Conservation (phyloP, 768 basidiomycete genomes). For the Russula abietina region DNA sequence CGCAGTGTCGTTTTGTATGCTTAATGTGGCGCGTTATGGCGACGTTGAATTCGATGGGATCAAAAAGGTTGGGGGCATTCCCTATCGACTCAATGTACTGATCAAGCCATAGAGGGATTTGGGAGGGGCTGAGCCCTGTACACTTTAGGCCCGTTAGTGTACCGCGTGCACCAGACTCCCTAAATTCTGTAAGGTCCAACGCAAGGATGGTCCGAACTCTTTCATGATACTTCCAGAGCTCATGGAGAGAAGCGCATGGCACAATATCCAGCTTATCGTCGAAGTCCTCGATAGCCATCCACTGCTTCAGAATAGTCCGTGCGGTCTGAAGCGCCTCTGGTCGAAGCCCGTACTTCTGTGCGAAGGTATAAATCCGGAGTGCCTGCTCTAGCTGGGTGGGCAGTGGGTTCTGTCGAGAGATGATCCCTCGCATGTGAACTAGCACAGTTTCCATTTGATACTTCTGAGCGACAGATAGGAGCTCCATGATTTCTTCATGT, state of each 20-base stretch:
- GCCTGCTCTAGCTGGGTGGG: not conserved
- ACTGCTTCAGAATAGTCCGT: not conserved
- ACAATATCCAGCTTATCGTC: not conserved
- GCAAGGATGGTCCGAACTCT: not conserved
- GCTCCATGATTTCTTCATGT: too few relatives aligned
- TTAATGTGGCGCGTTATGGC: too few relatives aligned
- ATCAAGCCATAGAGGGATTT: not conserved
- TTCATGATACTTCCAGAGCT: slow-evolving; percentile 9
- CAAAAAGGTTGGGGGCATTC: too few relatives aligned
- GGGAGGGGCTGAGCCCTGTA: not conserved
- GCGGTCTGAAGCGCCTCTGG: too few relatives aligned
- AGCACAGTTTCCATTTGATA: too few relatives aligned
- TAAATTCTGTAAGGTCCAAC: not conserved
- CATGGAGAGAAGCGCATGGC: not conserved
- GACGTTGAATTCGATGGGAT: too few relatives aligned
- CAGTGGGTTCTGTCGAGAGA: not conserved
- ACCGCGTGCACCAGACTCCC: too few relatives aligned
- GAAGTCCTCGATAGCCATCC: not conserved
- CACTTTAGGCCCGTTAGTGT: not conserved
- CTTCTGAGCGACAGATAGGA: too few relatives aligned
- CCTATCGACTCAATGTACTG: slow-evolving; percentile 1
- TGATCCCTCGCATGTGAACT: not conserved
- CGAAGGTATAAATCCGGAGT: not conserved
- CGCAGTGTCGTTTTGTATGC: too few relatives aligned
- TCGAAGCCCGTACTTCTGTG: not conserved